Conservation (phyloP, 495 filamentous ascomycete genomes). For the Aspergillus baeticus region DNA sequence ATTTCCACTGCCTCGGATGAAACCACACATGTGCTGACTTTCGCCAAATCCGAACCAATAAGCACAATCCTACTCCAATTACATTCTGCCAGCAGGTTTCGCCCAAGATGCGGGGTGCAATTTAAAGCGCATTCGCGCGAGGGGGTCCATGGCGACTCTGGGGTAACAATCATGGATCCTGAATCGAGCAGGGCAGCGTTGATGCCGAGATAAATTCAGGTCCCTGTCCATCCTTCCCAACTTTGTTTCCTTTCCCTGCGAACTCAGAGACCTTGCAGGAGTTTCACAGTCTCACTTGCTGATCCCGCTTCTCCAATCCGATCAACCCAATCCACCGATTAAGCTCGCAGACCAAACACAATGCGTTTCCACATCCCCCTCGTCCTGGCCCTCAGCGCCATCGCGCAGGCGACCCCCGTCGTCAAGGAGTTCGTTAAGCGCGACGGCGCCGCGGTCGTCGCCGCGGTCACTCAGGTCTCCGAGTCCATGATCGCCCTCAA, state of each 20-base stretch:
- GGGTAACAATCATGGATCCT: not conserved
- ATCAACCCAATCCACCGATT: not conserved
- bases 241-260: not conserved
- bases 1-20: not conserved
- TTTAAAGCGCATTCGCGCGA: not conserved
- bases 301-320: not conserved
- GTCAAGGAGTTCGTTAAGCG: constrained; percentile 12
- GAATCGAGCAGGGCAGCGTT: too few species aligned
- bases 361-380: constrained; percentile 15
- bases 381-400: constrained; percentile 1
- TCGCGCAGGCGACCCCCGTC: constrained; percentile 9
- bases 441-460: constrained; percentile 20
- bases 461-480: constrained; percentile 16
- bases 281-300: not conserved
- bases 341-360: not conserved
- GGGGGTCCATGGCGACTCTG: not conserved
- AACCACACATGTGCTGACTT: not conserved
- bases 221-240: not conserved
- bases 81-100: not conserved
- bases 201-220: not conserved
- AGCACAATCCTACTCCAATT: not conserved
- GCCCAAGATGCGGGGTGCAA: not conserved
- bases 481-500: constrained; percentile 20
- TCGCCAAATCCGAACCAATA: not conserved
- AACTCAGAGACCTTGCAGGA: too few species aligned